phyloP scores from a whole-genome alignment of 495 filamentous ascomycete species.

The Penicillium coffeae region DNA sequence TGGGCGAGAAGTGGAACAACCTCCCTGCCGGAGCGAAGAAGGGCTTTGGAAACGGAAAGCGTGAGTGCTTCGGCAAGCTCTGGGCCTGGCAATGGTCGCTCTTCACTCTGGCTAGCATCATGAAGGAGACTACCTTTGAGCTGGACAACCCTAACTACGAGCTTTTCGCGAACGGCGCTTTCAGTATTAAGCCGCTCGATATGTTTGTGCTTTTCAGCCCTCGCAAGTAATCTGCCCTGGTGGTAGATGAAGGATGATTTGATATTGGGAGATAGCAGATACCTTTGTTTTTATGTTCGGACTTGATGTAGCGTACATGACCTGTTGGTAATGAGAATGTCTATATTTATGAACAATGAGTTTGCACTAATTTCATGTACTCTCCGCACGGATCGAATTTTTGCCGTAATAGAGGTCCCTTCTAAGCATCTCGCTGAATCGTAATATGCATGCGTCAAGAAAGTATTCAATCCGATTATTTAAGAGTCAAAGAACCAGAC shows the following conservation, averaged over 20 bases:
- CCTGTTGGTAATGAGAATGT: neutral
- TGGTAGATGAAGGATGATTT: no score
- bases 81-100: conserved; percentile 62
- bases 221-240: neutral
- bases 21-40: conserved; percentile 61
- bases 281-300: neutral
- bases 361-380: neutral
- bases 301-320: neutral
- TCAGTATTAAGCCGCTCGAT: conserved; percentile 31
- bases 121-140: conserved; percentile 43
- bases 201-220: conserved; percentile 20
- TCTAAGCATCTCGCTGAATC: no score
- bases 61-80: conserved; percentile 60
- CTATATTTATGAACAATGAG: neutral
- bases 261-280: no score
- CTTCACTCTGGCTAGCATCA: conserved; percentile 34
- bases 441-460: no score
- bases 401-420: no score
- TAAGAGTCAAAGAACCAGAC: no score
- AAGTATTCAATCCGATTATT: no score
- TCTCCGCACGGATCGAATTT: no score
- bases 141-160: conserved; percentile 40
- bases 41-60: conserved; percentile 66
- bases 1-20: conserved; percentile 58
- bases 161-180: conserved; percentile 36